Percentiles rank a stretch among this genome's conserved stretches.
These are phyloP conservation scores for Phaffia tasmanica DNA, from an alignment of 768 basidiomycete species.

Conservation along the genomic window DNA sequence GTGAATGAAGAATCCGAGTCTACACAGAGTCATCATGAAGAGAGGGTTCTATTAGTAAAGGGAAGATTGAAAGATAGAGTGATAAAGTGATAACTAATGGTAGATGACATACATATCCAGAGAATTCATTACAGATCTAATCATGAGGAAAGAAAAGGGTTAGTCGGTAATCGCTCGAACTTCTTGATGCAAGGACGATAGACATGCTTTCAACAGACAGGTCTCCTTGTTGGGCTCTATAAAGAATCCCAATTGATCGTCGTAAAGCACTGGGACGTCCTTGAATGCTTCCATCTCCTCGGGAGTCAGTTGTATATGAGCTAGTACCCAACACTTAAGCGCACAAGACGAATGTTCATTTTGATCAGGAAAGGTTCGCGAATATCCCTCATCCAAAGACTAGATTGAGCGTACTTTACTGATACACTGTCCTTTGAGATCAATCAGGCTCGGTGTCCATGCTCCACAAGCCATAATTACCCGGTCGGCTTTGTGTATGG, in stretches of 20 bases:
- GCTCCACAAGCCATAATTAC: slow-evolving; percentile 36
- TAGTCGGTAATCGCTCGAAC: neutral
- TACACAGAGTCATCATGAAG: neutral
- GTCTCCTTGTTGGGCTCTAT: slow-evolving; percentile 31
- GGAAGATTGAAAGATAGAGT: neutral
- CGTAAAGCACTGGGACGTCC: slow-evolving; percentile 33
- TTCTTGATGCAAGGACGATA: slow-evolving; percentile 30
- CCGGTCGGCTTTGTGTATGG: slow-evolving; percentile 30
- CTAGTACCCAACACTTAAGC: slow-evolving; percentile 32
- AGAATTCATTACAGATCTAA: neutral
- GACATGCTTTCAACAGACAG: slow-evolving; percentile 22
- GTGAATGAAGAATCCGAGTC: slow-evolving; percentile 26
- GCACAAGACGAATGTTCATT: too few species aligned
- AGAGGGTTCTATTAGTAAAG: neutral
- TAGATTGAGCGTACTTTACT: slow-evolving; percentile 30
- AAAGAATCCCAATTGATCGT: slow-evolving; percentile 36
- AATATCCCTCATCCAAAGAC: neutral
- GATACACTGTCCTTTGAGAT: slow-evolving; percentile 35
- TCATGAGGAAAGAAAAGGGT: neutral
- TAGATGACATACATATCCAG: slow-evolving; percentile 6
- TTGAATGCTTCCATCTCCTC: slow-evolving; percentile 32
- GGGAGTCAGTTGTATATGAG: slow-evolving; percentile 34
- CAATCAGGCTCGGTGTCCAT: slow-evolving; percentile 34
- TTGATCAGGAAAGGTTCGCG: neutral
- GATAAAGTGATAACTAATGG: neutral